Conservation (phyloP, 805 yeast genomes). For the Candida chilensis region DNA sequence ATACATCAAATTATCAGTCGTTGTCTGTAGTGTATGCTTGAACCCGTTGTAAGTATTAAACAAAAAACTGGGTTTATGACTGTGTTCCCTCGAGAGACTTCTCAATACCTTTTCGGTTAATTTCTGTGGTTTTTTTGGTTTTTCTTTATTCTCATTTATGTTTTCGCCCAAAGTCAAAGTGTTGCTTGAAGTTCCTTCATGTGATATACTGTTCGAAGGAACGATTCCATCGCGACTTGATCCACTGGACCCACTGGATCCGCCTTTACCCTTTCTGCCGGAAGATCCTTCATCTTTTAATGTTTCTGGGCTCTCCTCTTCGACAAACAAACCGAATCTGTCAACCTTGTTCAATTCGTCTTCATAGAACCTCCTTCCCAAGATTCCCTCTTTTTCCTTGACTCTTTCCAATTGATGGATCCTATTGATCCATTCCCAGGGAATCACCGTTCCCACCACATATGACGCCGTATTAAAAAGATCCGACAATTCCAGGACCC, state of each 20-base stretch:
- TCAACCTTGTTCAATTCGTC: constrained; percentile 45
- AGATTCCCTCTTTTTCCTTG: constrained; percentile 59
- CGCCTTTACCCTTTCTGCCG: constrained; percentile 5
- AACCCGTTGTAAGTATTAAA: no score
- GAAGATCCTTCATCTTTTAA: neutral
- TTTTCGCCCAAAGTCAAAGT: no score
- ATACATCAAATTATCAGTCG: constrained; percentile 28
- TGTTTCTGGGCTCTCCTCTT: constrained; percentile 6
- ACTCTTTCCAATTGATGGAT: constrained; percentile 45
- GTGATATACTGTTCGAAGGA: constrained; percentile 1
- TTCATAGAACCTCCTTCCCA: constrained; percentile 70
- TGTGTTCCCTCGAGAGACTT: no score
- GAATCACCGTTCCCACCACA: constrained; percentile 60
- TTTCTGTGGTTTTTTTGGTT: no score
- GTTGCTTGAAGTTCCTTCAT: neutral
- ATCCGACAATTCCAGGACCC: constrained; percentile 70
- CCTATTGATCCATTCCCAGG: constrained; percentile 83
- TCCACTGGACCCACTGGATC: constrained; percentile 3
- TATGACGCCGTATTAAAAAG: constrained; percentile 67
- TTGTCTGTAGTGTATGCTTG: constrained; percentile 11
- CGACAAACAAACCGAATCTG: constrained; percentile 26
- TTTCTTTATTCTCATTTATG: no score
- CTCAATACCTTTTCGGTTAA: no score
- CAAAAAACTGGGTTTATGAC: no score
- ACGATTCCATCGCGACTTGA: constrained; percentile 2